A percentile compares a stretch with the other conserved stretches of the same genome.
Conservation (phyloP, 306 rosid genomes). For the Begonia peltatifolia region DNA sequence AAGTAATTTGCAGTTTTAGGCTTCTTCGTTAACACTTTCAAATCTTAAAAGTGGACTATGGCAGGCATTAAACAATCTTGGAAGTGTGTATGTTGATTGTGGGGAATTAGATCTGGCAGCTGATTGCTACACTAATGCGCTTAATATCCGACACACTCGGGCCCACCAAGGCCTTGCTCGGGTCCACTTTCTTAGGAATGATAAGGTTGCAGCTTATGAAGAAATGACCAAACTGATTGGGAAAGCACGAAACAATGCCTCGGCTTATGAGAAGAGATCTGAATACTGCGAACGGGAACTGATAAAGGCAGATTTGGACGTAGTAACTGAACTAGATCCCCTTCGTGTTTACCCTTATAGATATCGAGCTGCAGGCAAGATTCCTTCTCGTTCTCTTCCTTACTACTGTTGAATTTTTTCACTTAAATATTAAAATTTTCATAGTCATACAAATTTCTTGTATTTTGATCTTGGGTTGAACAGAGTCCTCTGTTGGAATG, state of each 20-base stretch:
- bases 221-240: slow-evolving; percentile 82
- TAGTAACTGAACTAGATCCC: slow-evolving; percentile 76
- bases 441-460: too few relatives aligned
- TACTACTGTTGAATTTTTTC: too few relatives aligned
- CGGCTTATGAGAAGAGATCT: slow-evolving; percentile 87
- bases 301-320: slow-evolving; percentile 64
- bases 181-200: slow-evolving; percentile 58
- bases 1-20: neutral
- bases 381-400: too few relatives aligned
- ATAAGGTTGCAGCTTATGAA: slow-evolving; percentile 55
- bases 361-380: slow-evolving; percentile 94
- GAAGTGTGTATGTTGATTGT: slow-evolving; percentile 83
- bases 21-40: neutral
- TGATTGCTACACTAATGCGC: slow-evolving; percentile 83
- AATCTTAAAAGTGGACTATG: neutral
- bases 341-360: slow-evolving; percentile 87
- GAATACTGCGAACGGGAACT: slow-evolving; percentile 82
- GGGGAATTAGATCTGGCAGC: slow-evolving; percentile 61
- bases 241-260: slow-evolving; percentile 55
- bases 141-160: slow-evolving; percentile 73
- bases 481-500: too few relatives aligned
- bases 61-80: slow-evolving; percentile 89
- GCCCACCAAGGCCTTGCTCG: slow-evolving; percentile 97
- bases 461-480: too few relatives aligned
- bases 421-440: too few relatives aligned